Conservation (phyloP, 208 protist genomes). For the Leishmania guyanensis region DNA sequence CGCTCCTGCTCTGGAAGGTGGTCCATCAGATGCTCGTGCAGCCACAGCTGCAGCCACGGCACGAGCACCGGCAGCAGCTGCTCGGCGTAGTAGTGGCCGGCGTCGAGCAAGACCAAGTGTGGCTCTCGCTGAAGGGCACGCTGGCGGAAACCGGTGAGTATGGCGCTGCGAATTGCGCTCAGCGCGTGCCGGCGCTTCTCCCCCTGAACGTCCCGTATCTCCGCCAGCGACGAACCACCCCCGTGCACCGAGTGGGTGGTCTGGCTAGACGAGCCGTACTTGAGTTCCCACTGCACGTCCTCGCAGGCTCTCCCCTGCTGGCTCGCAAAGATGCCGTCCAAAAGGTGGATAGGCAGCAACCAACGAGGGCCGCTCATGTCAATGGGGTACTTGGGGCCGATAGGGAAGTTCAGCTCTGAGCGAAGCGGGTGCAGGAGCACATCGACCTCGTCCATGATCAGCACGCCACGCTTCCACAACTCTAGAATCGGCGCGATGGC, state of each 20-base stretch:
- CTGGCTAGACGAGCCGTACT: conserved; percentile 18
- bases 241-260: background rate
- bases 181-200: conserved; percentile 24
- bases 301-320: conserved; percentile 44
- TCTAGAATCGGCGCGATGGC: conserved; percentile 79
- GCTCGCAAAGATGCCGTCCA: conserved; percentile 91
- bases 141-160: conserved; percentile 66
- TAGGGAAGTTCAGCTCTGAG: conserved; percentile 96
- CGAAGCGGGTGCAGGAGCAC: conserved; percentile 95
- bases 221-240: background rate
- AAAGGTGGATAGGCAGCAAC: conserved; percentile 93
- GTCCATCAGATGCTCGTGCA: conserved; percentile 51
- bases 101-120: conserved; percentile 93
- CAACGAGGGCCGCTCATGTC: conserved; percentile 91
- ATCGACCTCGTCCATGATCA: conserved; percentile 96
- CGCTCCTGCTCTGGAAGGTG: conserved; percentile 26
- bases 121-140: conserved; percentile 85
- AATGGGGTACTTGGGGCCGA: conserved; percentile 90
- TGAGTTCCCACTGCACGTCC: conserved; percentile 34
- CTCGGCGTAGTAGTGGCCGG: conserved; percentile 77
- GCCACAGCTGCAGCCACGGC: conserved; percentile 91
- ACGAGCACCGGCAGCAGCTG: conserved; percentile 84
- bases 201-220: background rate
- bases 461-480: conserved; percentile 83
- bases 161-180: conserved; percentile 35